Conservation (phyloP, 2,329 filamentous ascomycete genomes). For the Trichoderma atroviride region DNA sequence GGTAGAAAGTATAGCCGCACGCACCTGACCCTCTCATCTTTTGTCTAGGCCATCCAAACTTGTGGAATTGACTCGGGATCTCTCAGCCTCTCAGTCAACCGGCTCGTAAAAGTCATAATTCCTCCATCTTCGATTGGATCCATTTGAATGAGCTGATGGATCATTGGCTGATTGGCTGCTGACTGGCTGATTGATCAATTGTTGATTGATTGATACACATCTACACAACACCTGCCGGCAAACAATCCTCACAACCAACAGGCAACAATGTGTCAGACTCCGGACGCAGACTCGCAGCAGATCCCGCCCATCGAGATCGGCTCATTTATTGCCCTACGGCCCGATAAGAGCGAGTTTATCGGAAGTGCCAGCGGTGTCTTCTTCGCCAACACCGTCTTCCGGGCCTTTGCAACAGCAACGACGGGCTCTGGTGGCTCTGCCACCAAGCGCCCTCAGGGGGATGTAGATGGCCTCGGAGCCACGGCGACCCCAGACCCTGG, state of each 20-base stretch:
- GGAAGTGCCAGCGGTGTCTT: conserved; percentile 23
- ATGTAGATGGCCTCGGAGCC: conserved; percentile 6
- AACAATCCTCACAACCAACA: neutral
- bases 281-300: conserved; percentile 22
- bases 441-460: conserved; percentile 17
- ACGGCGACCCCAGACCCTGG: conserved; percentile 18
- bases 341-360: conserved; percentile 23
- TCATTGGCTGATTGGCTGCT: neutral
- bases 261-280: conserved; percentile 9
- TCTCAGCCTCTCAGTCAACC: neutral
- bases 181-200: neutral
- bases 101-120: neutral
- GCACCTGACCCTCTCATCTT: conserved; percentile 18
- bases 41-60: neutral
- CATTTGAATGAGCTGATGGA: neutral
- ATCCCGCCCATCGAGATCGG: conserved; percentile 24
- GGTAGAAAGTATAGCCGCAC: conserved; percentile 20
- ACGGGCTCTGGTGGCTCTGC: conserved; percentile 8
- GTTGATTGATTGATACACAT: neutral
- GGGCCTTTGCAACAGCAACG: conserved; percentile 17
- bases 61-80: neutral
- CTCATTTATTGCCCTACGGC: conserved; percentile 26
- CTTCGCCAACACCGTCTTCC: conserved; percentile 23
- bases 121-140: neutral
- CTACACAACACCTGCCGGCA: neutral